Percentiles rank a stretch among this genome's conserved stretches.
Conservation (phyloP, 2,329 filamentous ascomycete species). For the Trichoderma arundinaceum region DNA sequence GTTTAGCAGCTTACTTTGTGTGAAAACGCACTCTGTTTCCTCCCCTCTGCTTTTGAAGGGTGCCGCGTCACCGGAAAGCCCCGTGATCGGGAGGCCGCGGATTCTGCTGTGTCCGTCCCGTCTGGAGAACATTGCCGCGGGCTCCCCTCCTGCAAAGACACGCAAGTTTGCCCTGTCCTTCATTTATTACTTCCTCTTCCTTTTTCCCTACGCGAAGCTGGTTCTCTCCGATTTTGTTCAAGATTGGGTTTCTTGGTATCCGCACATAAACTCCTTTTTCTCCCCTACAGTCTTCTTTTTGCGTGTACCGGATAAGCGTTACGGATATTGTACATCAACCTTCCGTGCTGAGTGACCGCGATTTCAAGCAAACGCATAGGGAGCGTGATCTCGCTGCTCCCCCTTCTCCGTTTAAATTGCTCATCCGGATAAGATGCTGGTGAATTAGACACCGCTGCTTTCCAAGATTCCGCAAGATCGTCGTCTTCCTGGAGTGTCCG, state of each 20-base stretch:
- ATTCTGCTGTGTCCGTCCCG: constrained; percentile 10
- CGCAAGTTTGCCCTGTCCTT: not conserved
- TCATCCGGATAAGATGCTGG: not conserved
- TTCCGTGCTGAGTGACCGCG: not conserved
- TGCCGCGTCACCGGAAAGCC: not conserved
- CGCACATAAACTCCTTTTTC: not conserved
- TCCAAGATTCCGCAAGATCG: not conserved
- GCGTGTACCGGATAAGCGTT: not conserved
- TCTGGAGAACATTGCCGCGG: constrained; percentile 4
- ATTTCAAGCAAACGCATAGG: not conserved
- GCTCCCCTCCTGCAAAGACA: not conserved
- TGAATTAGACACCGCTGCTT: not conserved
- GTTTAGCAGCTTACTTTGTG: not conserved
- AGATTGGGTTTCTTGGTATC: not conserved
- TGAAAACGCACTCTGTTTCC: not conserved
- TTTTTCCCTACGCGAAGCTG: not conserved
- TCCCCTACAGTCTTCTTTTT: not conserved
- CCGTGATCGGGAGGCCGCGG: constrained; percentile 20
- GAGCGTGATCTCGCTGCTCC: not conserved
- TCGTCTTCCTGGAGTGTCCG: not conserved
- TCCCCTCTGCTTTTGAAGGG: not conserved
- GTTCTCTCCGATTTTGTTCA: not conserved
- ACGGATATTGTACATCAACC: not conserved
- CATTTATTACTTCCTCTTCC: not conserved
- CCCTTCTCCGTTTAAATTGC: not conserved